These are phyloP conservation scores for Gigaspora rosea DNA, from an alignment of 192 early-diverging fungal genomes.

Conservation along the genomic window DNA sequence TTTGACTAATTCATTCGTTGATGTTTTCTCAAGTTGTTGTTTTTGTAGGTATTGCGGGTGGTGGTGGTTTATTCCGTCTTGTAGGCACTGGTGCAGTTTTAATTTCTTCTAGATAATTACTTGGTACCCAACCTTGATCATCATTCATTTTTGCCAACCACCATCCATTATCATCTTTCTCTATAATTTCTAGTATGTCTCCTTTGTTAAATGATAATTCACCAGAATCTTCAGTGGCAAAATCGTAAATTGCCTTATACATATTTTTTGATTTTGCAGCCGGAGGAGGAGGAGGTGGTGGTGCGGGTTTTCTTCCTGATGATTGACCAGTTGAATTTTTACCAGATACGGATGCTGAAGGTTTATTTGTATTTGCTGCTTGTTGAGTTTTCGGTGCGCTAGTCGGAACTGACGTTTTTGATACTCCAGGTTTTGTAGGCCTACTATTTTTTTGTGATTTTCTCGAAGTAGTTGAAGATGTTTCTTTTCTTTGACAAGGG, in stretches of 20 bases:
- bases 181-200: conserved; percentile 73
- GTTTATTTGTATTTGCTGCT: neutral
- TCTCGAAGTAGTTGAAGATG: conserved; percentile 38
- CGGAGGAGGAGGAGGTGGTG: conserved; percentile 52
- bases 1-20: too few relatives aligned
- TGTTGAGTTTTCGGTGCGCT: conserved; percentile 15
- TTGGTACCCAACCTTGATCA: conserved; percentile 76
- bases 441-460: conserved; percentile 39
- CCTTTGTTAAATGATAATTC: conserved; percentile 68
- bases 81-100: conserved; percentile 52
- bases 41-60: conserved; percentile 38
- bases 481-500: conserved; percentile 36
- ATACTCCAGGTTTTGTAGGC: conserved; percentile 2
- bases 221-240: conserved; percentile 59
- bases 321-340: conserved; percentile 20
- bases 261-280: conserved; percentile 53
- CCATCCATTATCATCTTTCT: conserved; percentile 92
- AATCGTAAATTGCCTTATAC: conserved; percentile 59
- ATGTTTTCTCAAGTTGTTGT: neutral
- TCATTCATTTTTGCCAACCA: conserved; percentile 68
- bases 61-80: conserved; percentile 34
- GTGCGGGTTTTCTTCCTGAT: conserved; percentile 49
- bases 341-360: conserved; percentile 35
- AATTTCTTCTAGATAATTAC: conserved; percentile 85
- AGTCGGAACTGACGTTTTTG: neutral